These are phyloP conservation scores for Fusarium denticulatum DNA, from an alignment of 2,329 filamentous ascomycete genomes.

Conservation along the genomic window DNA sequence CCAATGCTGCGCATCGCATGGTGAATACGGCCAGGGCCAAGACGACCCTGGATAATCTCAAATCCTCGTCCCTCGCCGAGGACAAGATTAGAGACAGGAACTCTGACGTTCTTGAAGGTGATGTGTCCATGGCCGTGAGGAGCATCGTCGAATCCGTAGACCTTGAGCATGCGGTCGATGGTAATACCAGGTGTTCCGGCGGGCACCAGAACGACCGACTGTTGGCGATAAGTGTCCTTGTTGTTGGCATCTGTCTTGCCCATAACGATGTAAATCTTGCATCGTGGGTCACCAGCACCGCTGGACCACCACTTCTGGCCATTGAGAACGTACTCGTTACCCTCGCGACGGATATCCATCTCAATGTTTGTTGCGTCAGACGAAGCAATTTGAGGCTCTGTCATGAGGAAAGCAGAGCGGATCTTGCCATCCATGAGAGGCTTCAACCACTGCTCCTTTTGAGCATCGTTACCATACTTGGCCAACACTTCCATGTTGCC, in stretches of 20 bases:
- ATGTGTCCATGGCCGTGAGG: conserved; percentile 97
- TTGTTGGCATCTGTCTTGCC: conserved; percentile 86
- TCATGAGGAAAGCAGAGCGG: conserved; percentile 92
- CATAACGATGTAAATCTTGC: conserved; percentile 95
- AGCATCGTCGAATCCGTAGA: conserved; percentile 98
- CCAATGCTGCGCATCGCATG: conserved; percentile 97
- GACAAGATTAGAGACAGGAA: conserved; percentile 84
- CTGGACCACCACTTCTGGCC: conserved; percentile 99
- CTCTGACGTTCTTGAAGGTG: conserved; percentile 87
- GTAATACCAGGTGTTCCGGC: conserved; percentile 83
- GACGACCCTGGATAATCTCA: conserved; percentile 96
- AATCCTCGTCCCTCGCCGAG: conserved; percentile 94
- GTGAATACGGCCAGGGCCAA: conserved; percentile 95
- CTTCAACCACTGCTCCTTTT: conserved; percentile 85
- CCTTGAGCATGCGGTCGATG: conserved; percentile 91
- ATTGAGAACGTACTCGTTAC: conserved; percentile 90
- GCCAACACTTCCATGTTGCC: conserved; percentile 96
- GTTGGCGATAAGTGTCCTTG: conserved; percentile 83
- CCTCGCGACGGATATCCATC: conserved; percentile 82
- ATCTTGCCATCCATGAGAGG: conserved; percentile 87
- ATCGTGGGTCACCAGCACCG: conserved; percentile 91
- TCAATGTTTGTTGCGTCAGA: conserved; percentile 95
- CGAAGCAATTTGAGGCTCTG: conserved; percentile 86
- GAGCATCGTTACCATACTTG: conserved; percentile 86
- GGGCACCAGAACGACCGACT: conserved; percentile 92